A percentile compares a stretch with the other conserved stretches of the same genome.
phyloP scores from a whole-genome alignment of 2,329 filamentous ascomycete species.

The Aspergillus eucalypticola region DNA sequence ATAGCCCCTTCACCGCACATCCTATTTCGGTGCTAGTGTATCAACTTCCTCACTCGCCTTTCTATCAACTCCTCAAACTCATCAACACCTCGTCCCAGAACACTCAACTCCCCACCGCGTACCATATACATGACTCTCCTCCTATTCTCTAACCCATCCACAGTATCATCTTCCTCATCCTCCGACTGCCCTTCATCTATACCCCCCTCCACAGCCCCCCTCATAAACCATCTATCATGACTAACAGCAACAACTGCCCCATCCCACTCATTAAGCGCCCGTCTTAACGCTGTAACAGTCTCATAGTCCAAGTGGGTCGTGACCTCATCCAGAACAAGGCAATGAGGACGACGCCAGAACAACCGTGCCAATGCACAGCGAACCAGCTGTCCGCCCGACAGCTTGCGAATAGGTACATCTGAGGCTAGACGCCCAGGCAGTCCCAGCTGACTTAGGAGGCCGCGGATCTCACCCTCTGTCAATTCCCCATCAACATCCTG shows the following conservation, averaged over 20 bases:
- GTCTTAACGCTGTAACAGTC: constrained; percentile 70
- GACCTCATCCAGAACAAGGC: constrained; percentile 76
- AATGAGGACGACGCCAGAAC: constrained; percentile 68
- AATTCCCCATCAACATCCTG: constrained; percentile 55
- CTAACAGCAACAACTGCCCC: constrained; percentile 76
- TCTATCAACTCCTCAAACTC: too few species aligned
- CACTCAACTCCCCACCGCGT: too few species aligned
- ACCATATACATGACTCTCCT: too few species aligned
- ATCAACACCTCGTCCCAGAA: too few species aligned
- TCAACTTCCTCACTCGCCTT: too few species aligned
- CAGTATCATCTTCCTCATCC: too few species aligned
- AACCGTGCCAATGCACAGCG: constrained; percentile 67
- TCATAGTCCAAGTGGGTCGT: constrained; percentile 85
- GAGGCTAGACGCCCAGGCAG: constrained; percentile 69
- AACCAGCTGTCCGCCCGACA: constrained; percentile 78
- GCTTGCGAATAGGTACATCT: constrained; percentile 69
- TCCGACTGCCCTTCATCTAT: too few species aligned
- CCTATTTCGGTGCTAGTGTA: too few species aligned
- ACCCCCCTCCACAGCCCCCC: constrained; percentile 67
- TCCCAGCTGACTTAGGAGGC: constrained; percentile 67
- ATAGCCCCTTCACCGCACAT: too few species aligned
- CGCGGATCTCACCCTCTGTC: constrained; percentile 67
- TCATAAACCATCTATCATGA: constrained; percentile 80
- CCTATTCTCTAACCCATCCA: too few species aligned
- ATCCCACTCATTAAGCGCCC: constrained; percentile 66